phyloP scores from a whole-genome alignment of 805 yeast species.

The Kodamaea jinghongensis region DNA sequence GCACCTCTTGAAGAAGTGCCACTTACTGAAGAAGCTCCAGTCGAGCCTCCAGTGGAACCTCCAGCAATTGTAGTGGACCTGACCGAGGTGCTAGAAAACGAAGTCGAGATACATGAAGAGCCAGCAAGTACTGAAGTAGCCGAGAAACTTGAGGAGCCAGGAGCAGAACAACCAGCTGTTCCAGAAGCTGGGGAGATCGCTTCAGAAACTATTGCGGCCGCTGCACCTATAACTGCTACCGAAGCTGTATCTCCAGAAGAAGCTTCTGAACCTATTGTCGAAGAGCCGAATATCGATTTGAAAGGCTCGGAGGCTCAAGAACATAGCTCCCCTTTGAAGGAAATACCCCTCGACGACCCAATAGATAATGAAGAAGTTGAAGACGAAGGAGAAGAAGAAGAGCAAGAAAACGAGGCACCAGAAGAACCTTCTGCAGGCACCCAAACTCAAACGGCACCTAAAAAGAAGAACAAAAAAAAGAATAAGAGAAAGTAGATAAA shows the following conservation, averaged over 20 bases:
- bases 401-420: neutral
- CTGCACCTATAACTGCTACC: constrained; percentile 4
- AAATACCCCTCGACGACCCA: constrained; percentile 3
- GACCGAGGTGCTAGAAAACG: neutral
- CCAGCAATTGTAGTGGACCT: constrained; percentile 3
- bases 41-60: neutral
- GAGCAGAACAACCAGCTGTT: constrained; percentile 4
- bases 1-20: neutral
- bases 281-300: neutral
- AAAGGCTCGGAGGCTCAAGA: neutral
- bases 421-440: neutral
- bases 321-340: constrained; percentile 1
- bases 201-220: constrained; percentile 8
- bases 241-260: constrained; percentile 6
- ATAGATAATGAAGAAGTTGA: constrained; percentile 7
- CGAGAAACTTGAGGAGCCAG: constrained; percentile 1
- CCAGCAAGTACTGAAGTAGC: too few relatives aligned
- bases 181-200: constrained; percentile 11
- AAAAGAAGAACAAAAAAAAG: constrained; percentile 5
- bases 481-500: constrained; percentile 3
- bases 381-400: constrained; percentile 4
- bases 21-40: neutral
- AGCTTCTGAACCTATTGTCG: neutral
- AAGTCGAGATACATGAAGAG: neutral
- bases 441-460: neutral